These are phyloP conservation scores for Fusarium sacchari DNA, from an alignment of 2,329 filamentous ascomycete species.

Conservation along the genomic window DNA sequence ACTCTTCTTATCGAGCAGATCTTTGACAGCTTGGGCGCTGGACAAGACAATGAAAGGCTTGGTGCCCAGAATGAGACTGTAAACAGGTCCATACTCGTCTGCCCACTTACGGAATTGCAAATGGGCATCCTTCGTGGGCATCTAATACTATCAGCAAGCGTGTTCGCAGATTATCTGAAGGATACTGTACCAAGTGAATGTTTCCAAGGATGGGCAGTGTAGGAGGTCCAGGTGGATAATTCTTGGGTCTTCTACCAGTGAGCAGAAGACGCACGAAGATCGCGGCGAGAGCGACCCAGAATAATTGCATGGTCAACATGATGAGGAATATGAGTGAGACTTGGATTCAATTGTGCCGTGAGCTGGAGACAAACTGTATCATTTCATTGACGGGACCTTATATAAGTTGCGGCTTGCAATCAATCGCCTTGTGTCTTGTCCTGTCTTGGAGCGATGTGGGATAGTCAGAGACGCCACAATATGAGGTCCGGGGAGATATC, in stretches of 20 bases:
- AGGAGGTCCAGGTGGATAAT: constrained; percentile 1
- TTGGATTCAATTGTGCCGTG: too few species aligned
- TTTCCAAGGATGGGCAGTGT: neutral
- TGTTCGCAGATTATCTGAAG: rapidly evolving
- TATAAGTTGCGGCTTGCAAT: neutral
- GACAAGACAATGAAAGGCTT: constrained; percentile 5
- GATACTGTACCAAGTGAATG: neutral
- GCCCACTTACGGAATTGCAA: constrained; percentile 2
- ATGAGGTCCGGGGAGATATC: neutral
- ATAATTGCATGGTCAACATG: neutral
- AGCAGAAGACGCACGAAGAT: constrained; percentile 1
- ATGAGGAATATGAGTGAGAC: rapidly evolving
- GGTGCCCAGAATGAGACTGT: neutral
- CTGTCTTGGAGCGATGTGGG: neutral
- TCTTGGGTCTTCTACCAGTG: neutral
- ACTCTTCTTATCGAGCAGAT: neutral
- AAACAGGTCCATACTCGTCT: constrained; percentile 1
- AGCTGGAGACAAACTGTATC: rapidly evolving
- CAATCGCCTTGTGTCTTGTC: neutral
- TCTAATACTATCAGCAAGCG: neutral
- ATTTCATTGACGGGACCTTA: neutral
- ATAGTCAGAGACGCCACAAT: neutral
- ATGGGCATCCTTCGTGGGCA: neutral
- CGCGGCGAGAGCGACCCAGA: neutral
- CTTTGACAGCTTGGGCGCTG: constrained; percentile 1